A percentile compares a stretch with the other conserved stretches of the same genome.
Conservation (phyloP, 2,329 filamentous ascomycete genomes). For the Penicillium sp. region DNA sequence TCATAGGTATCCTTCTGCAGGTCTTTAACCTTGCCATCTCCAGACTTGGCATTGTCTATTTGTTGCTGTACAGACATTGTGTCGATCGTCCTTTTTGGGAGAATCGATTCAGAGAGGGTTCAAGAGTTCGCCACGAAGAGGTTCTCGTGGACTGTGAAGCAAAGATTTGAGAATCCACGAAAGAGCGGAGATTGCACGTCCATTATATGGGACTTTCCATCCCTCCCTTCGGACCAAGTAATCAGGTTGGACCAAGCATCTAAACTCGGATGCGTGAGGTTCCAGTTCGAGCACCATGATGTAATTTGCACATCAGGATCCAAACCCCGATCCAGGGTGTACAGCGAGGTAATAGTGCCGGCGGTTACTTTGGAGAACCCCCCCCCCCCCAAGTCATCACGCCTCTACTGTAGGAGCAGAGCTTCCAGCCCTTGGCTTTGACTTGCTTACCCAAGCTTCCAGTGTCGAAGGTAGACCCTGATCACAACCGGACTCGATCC, state of each 20-base stretch:
- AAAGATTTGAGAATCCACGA: no score
- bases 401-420: no score
- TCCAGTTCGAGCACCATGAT: background rate
- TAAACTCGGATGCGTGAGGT: no score
- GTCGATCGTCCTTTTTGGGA: background rate
- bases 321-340: background rate
- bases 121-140: background rate
- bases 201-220: no score
- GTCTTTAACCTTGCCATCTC: conserved; percentile 53
- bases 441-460: background rate
- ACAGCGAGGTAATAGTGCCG: background rate
- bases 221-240: no score
- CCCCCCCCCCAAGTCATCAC: background rate
- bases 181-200: no score
- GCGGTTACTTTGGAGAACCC: no score
- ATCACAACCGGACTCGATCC: no score
- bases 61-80: conserved; percentile 11
- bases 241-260: no score
- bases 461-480: background rate
- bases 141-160: background rate
- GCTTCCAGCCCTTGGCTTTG: no score
- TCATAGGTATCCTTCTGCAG: conserved; percentile 55
- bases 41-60: conserved; percentile 4
- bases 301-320: background rate
- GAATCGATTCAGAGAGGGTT: background rate